Conservation (phyloP, 1,139 yeast genomes). For the Yamadazyma songkhlaensis region DNA sequence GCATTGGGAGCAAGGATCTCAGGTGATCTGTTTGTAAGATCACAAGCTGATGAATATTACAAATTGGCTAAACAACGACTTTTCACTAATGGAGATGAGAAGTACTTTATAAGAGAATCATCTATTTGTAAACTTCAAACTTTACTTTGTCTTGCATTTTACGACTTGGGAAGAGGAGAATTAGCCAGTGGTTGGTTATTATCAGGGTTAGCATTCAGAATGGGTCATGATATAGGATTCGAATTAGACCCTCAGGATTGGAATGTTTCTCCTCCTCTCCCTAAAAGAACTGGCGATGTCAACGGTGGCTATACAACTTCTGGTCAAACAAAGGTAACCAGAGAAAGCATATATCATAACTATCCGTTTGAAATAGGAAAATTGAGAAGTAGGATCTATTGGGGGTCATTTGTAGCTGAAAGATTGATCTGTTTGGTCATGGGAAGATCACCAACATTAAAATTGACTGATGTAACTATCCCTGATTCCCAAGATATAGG, state of each 20-base stretch:
- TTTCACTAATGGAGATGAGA: constrained; percentile 4
- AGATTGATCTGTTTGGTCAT: constrained; percentile 13
- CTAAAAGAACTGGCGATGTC: too few relatives aligned
- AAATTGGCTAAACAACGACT: constrained; percentile 4
- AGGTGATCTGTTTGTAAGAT: too few relatives aligned
- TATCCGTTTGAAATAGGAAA: constrained; percentile 12
- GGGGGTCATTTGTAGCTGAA: constrained; percentile 15
- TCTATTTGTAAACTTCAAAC: constrained; percentile 12
- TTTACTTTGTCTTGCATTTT: constrained; percentile 12
- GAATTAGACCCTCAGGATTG: constrained; percentile 14
- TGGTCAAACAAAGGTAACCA: too few relatives aligned
- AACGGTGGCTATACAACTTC: too few relatives aligned
- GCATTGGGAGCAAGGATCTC: too few relatives aligned
- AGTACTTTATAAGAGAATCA: constrained; percentile 8
- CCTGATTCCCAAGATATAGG: constrained; percentile 14
- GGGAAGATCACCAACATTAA: constrained; percentile 14
- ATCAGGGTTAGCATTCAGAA: constrained; percentile 13
- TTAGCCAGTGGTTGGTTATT: constrained; percentile 13
- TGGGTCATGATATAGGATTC: constrained; percentile 12
- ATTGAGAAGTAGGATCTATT: constrained; percentile 13
- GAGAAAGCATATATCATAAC: constrained; percentile 7
- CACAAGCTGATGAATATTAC: constrained; percentile 8
- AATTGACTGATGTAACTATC: constrained; percentile 11
- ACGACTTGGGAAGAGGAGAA: constrained; percentile 13
- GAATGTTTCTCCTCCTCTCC: constrained; percentile 7